Evolutionary conservation across 805 yeast species (phyloP).

Genomic region (Ogataea nitratoaversa): DNA sequence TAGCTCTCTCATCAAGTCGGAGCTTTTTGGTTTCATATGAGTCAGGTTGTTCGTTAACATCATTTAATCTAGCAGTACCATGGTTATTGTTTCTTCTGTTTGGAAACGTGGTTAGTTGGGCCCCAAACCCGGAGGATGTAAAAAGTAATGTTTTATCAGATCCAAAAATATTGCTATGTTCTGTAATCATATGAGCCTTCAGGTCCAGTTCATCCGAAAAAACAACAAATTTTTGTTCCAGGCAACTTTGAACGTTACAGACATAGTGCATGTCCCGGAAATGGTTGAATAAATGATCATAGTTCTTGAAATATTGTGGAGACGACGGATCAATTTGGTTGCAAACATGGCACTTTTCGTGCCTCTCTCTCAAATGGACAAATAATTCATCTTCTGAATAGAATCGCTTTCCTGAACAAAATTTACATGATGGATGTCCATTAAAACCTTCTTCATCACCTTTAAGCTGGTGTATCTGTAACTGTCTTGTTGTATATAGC

Average conservation of each 20-base stretch:
- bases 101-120: conserved; percentile 58
- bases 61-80: conserved; percentile 5
- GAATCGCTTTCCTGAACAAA: conserved; percentile 69
- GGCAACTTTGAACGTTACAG: conserved; percentile 72
- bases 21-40: conserved; percentile 46
- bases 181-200: conserved; percentile 80
- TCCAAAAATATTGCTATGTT: conserved; percentile 63
- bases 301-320: conserved; percentile 76
- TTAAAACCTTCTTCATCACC: conserved; percentile 78
- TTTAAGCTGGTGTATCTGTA: conserved; percentile 62
- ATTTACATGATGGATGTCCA: conserved; percentile 88
- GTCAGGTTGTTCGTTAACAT: conserved; percentile 28
- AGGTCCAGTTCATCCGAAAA: conserved; percentile 82
- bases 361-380: conserved; percentile 75
- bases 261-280: conserved; percentile 69
- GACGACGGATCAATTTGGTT: conserved; percentile 57
- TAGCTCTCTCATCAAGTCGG: conserved; percentile 81
- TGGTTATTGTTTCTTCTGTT: conserved; percentile 14
- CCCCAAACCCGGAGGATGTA: conserved; percentile 25
- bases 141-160: conserved; percentile 39
- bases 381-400: conserved; percentile 86
- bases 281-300: conserved; percentile 70
- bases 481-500: conserved; percentile 54
- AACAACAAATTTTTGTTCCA: conserved; percentile 89
- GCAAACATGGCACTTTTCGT: conserved; percentile 89